Percentiles rank a stretch among this genome's conserved stretches.
phyloP scores from a whole-genome alignment of 352 stramenopile species.

The Phytophthora constricta region DNA sequence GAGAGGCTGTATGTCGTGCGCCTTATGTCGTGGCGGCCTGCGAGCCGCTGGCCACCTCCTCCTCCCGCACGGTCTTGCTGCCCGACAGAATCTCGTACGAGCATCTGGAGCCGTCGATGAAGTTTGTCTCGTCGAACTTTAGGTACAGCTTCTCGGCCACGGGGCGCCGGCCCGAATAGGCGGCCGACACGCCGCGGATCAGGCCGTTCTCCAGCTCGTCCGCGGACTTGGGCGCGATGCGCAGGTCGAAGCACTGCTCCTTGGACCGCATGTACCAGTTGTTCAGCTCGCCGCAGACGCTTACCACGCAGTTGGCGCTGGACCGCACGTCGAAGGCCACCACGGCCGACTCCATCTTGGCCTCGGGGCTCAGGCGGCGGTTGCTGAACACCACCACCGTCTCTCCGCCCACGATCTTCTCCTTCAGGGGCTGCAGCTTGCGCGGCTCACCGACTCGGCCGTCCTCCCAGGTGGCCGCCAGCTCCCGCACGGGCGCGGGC shows the following conservation, averaged over 20 bases:
- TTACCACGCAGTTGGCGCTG: conserved; percentile 76
- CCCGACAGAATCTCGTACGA: conserved; percentile 74
- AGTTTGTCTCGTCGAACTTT: conserved; percentile 82
- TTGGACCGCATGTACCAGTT: conserved; percentile 71
- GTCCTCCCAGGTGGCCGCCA: conserved; percentile 45
- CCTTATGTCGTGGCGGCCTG: conserved; percentile 24
- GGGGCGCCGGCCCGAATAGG: conserved; percentile 54
- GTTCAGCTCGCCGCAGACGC: conserved; percentile 62
- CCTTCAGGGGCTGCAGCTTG: conserved; percentile 40
- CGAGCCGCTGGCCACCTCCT: conserved; percentile 24
- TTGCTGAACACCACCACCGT: conserved; percentile 81
- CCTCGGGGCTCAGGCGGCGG: conserved; percentile 33
- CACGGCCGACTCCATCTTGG: conserved; percentile 59
- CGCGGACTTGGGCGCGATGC: conserved; percentile 67
- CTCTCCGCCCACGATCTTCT: conserved; percentile 68
- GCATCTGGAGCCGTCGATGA: conserved; percentile 71
- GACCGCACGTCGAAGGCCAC: conserved; percentile 79
- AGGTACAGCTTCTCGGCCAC: conserved; percentile 76
- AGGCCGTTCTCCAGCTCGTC: conserved; percentile 62
- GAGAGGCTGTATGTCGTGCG: conserved; percentile 27
- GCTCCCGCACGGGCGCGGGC: conserved; percentile 41
- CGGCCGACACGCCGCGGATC: conserved; percentile 73
- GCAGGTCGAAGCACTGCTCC: conserved; percentile 78
- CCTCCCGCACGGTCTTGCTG: conserved; percentile 59
- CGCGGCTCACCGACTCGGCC: conserved; percentile 25